Evolutionary conservation across 306 rosid genomes (phyloP).

Genomic region (Dalbergia cultrata): DNA sequence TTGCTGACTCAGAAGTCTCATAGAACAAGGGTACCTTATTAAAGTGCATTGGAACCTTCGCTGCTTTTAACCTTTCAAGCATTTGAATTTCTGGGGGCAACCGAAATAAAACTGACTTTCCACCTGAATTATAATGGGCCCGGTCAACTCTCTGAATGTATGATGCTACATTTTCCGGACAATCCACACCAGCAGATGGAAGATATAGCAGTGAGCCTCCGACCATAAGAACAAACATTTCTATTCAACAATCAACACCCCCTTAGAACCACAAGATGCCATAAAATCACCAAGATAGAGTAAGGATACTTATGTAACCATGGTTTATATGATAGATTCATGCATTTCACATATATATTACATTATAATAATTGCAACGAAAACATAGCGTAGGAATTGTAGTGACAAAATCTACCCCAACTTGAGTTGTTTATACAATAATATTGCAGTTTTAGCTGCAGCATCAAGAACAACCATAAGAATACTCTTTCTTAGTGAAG

Average conservation of each 20-base stretch:
- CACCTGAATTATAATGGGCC: slow-evolving; percentile 81
- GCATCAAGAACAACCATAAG: too few species aligned
- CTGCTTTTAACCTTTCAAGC: slow-evolving; percentile 76
- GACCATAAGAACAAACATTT: slow-evolving; percentile 23
- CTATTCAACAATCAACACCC: slow-evolving; percentile 12
- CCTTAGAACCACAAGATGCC: background rate
- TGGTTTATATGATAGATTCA: too few species aligned
- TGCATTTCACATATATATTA: too few species aligned
- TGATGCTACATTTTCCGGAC: slow-evolving; percentile 90
- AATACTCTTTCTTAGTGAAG: too few species aligned
- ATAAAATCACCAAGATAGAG: too few species aligned
- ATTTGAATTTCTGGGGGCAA: slow-evolving; percentile 81
- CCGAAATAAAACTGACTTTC: slow-evolving; percentile 82
- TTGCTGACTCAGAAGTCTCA: slow-evolving; percentile 1
- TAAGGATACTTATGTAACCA: too few species aligned
- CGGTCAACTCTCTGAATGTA: slow-evolving; percentile 99
- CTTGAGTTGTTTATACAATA: too few species aligned
- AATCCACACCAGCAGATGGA: slow-evolving; percentile 74
- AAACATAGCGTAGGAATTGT: too few species aligned
- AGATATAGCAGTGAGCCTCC: slow-evolving; percentile 29
- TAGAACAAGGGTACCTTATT: slow-evolving; percentile 65
- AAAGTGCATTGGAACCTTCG: slow-evolving; percentile 74
- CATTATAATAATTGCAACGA: too few species aligned
- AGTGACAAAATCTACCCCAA: too few species aligned
- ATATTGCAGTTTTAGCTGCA: too few species aligned